These are phyloP conservation scores for Chaetomium tenue DNA, from an alignment of 495 filamentous ascomycete species.

Conservation along the genomic window DNA sequence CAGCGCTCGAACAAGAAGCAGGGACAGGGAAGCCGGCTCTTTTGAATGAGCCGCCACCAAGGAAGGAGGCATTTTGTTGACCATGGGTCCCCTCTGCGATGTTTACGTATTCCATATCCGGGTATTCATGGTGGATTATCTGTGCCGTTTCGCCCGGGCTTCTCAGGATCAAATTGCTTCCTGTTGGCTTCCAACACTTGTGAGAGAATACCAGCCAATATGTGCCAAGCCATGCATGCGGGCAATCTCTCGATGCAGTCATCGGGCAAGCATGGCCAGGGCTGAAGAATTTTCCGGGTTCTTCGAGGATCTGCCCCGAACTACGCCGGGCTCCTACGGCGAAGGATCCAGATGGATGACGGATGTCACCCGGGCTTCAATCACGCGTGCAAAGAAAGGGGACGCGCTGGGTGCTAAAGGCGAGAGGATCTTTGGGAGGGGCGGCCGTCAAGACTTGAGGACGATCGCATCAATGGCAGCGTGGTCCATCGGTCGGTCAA, in stretches of 20 bases:
- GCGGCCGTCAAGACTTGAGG: too few species aligned
- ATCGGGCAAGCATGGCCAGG: slow-evolving; percentile 9
- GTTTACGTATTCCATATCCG: background rate
- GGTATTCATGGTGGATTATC: background rate
- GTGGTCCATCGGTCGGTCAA: background rate
- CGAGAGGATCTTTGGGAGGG: background rate
- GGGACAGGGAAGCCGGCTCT: background rate
- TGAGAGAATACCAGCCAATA: background rate
- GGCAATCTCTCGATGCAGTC: slow-evolving; percentile 1
- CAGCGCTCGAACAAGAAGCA: background rate
- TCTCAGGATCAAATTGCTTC: background rate
- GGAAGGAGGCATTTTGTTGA: background rate
- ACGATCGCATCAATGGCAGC: slow-evolving; percentile 8
- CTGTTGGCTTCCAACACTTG: background rate
- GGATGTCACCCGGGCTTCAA: background rate
- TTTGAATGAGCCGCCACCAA: background rate
- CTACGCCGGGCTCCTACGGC: background rate
- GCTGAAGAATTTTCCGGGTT: slow-evolving; percentile 1
- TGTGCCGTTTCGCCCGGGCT: background rate
- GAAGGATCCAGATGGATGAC: background rate
- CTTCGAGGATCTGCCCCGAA: background rate
- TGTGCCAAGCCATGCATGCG: slow-evolving; percentile 9
- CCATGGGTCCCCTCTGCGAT: background rate
- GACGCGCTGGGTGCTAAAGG: too few species aligned
- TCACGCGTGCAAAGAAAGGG: background rate